Conservation (phyloP, 805 yeast species). For the Myxozyma vanderwaltii region DNA sequence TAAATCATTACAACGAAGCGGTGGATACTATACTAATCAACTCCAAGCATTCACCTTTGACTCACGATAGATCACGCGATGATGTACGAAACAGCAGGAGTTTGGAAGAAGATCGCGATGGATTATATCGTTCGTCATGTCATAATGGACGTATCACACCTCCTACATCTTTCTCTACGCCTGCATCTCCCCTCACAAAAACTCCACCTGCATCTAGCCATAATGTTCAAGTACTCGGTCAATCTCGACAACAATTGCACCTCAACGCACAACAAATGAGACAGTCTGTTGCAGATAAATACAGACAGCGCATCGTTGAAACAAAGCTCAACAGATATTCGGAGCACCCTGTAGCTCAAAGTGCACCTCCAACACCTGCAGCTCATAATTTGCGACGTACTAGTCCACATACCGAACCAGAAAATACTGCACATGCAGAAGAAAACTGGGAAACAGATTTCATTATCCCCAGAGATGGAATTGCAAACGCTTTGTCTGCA, state of each 20-base stretch:
- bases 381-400: background rate
- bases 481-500: background rate
- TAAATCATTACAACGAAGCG: conserved; percentile 10
- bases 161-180: background rate
- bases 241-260: conserved; percentile 8
- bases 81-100: background rate
- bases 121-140: background rate
- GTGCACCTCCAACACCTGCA: background rate
- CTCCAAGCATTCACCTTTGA: background rate
- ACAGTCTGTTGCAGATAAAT: conserved; percentile 5
- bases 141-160: background rate
- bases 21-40: background rate
- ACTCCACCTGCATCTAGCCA: background rate
- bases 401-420: background rate
- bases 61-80: background rate
- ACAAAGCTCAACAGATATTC: conserved; percentile 13
- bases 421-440: background rate
- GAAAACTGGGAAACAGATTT: conserved; percentile 25
- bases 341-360: background rate
- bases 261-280: conserved; percentile 8
- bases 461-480: background rate
- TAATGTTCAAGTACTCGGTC: conserved; percentile 1
- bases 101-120: background rate
- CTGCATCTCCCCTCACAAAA: background rate
- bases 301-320: background rate